phyloP scores from a whole-genome alignment of 148 eudicot species.

The Rhododendron mucronatum region DNA sequence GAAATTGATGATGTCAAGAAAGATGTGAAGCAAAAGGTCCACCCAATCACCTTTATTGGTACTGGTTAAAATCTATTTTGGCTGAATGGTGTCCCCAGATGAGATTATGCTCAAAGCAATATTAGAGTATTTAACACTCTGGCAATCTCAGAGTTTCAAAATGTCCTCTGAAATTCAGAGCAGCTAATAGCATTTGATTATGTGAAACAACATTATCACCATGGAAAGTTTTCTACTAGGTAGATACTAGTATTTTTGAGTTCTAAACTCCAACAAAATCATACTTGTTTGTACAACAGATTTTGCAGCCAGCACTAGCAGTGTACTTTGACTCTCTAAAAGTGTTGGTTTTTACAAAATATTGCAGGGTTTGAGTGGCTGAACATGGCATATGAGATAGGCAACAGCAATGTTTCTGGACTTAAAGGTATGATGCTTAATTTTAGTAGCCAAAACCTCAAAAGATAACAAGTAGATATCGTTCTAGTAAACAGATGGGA shows the following conservation, averaged over 20 bases:
- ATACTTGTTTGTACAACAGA: not conserved
- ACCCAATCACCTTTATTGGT: not conserved
- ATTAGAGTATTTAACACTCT: conserved; percentile 14
- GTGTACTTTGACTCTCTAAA: not conserved
- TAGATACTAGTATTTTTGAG: conserved; percentile 1
- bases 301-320: not conserved
- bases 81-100: not conserved
- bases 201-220: conserved; percentile 12
- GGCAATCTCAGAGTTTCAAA: conserved; percentile 10
- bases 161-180: conserved; percentile 15
- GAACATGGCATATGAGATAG: conserved; percentile 31
- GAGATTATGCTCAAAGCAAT: conserved; percentile 23
- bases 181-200: conserved; percentile 21
- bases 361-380: conserved; percentile 14
- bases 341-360: not conserved
- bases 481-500: too few relatives aligned
- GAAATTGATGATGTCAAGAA: not conserved
- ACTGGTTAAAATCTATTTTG: not conserved
- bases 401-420: conserved; percentile 27
- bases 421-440: conserved; percentile 20
- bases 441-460: too few relatives aligned
- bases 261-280: not conserved
- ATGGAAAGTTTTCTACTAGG: not conserved
- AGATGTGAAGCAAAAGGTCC: not conserved
- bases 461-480: too few relatives aligned